These are phyloP conservation scores for carrot (Daucus carota) DNA, from an alignment of 129 eudicot species.

Conservation along the genomic window DNA sequence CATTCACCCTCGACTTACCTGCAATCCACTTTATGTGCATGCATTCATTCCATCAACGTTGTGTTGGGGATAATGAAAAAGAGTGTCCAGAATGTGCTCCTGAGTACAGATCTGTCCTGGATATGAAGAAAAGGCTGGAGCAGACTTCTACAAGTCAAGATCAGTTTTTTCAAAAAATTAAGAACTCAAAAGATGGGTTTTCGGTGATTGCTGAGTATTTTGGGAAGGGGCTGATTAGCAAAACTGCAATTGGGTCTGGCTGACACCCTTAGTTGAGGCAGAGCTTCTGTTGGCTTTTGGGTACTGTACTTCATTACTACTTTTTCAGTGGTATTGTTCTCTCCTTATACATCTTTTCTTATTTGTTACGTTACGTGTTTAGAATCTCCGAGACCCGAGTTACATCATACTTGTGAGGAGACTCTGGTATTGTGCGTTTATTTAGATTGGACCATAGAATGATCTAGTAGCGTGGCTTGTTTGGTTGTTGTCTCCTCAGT, in stretches of 20 bases:
- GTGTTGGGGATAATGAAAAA: conserved; percentile 97
- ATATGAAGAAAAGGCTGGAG: conserved; percentile 82
- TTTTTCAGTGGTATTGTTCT: neutral
- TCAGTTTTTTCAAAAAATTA: conserved; percentile 72
- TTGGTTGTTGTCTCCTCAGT: neutral
- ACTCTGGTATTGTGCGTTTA: neutral
- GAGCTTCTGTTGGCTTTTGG: neutral
- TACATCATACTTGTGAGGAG: neutral
- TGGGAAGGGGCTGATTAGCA: conserved; percentile 96
- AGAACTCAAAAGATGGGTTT: conserved; percentile 80
- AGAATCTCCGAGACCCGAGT: neutral
- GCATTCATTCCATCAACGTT: conserved; percentile 96
- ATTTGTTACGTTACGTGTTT: neutral
- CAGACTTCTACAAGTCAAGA: conserved; percentile 79
- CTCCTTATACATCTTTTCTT: neutral
- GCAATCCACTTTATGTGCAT: conserved; percentile 99
- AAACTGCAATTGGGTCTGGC: conserved; percentile 40
- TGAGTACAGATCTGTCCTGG: conserved; percentile 75
- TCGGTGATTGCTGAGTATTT: conserved; percentile 94
- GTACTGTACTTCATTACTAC: neutral
- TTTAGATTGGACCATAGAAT: neutral
- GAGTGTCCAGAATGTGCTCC: conserved; percentile 98
- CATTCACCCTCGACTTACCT: conserved; percentile 96
- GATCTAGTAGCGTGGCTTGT: neutral
- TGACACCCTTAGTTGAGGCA: neutral